Base-by-base conservation (phyloP, 306 rosid genomes). In the Rosa persica region DNA sequence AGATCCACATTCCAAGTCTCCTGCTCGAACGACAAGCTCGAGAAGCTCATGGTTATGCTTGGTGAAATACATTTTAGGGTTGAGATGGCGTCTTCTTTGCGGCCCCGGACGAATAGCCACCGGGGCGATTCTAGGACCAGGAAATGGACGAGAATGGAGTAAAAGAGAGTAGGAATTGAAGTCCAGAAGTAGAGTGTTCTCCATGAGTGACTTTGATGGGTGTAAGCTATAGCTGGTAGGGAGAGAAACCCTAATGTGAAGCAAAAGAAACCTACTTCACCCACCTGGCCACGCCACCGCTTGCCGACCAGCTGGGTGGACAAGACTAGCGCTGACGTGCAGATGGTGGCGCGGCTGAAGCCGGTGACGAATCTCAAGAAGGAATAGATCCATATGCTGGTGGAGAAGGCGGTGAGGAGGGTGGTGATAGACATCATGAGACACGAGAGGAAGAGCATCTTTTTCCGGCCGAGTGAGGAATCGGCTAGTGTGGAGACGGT, bases 181-280 rank as follows among this genome's bases (percentile, higher is more conserved):
- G 87, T 88, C 90, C 88, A 88, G 0, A 92, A 0, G 52, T 90
- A 88, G 6, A 90, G 85, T 13, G 49, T 58, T 38, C 92, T 79
- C 97, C 97, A 92, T 0, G 95, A 81, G 1, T 73, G 79, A 19
- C 5, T 49, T 44, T 69, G 69, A 13, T 71, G 72, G 1, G 27
- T 4, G 46, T 87, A 92, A 25, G 92, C 95, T 15, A 88, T 78
- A 9, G 70, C 76, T 0, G 97, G 90, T 0, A 90, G 85, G 1
- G 92, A 90, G 8, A 92, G 70, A 70, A 92, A 87, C 13, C 97
- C 95, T 1, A 87, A 1, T 0, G 88, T 81, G 88, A 87, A 92
- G 69, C 80, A 74, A 12, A 92, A 62, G 86, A 92, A 92, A 5
- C 92, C 95, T 0, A 83, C 49, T 0, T 75, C 78, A 0, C 91